These are phyloP conservation scores for Axilococcus clingmanii DNA, from an alignment of 139 green algal genomes.

Conservation along the genomic window DNA sequence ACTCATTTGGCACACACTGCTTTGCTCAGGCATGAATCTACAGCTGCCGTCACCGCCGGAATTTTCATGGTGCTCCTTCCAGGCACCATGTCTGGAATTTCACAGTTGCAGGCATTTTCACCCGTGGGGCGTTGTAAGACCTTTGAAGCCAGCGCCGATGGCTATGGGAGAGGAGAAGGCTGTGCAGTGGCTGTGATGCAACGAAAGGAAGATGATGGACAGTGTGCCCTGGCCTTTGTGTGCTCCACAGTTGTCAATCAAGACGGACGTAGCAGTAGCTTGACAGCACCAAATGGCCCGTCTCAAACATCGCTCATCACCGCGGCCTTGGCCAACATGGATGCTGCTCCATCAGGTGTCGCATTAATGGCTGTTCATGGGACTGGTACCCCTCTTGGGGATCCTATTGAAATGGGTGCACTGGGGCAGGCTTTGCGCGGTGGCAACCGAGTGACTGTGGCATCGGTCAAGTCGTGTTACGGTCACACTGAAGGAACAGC, in stretches of 20 bases:
- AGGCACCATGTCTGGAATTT: constrained; percentile 32
- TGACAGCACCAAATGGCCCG: constrained; percentile 50
- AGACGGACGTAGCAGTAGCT: constrained; percentile 34
- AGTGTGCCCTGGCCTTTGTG: constrained; percentile 11
- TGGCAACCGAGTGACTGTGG: neutral
- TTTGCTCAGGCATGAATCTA: constrained; percentile 14
- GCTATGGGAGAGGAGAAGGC: constrained; percentile 45
- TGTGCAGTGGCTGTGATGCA: constrained; percentile 8
- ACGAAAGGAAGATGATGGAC: neutral
- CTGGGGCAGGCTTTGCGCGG: constrained; percentile 1
- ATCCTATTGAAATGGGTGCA: constrained; percentile 78
- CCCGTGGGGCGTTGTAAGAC: constrained; percentile 39
- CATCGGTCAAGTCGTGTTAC: constrained; percentile 6
- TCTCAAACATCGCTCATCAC: constrained; percentile 36
- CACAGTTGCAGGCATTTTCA: constrained; percentile 20
- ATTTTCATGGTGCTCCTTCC: constrained; percentile 24
- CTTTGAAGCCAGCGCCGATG: constrained; percentile 36
- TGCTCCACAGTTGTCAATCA: constrained; percentile 33
- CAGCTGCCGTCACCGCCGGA: constrained; percentile 15
- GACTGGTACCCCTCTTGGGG: constrained; percentile 80
- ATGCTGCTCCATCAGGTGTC: constrained; percentile 9
- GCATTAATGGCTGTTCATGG: constrained; percentile 36
- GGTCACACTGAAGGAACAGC: constrained; percentile 51
- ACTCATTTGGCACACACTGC: constrained; percentile 41
- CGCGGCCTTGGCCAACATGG: constrained; percentile 13